Evolutionary conservation across 176 grass and related monocot genomes (phyloP), one percentile per base, ranked within the genome.

Genomic region (Oryza punctata): DNA sequence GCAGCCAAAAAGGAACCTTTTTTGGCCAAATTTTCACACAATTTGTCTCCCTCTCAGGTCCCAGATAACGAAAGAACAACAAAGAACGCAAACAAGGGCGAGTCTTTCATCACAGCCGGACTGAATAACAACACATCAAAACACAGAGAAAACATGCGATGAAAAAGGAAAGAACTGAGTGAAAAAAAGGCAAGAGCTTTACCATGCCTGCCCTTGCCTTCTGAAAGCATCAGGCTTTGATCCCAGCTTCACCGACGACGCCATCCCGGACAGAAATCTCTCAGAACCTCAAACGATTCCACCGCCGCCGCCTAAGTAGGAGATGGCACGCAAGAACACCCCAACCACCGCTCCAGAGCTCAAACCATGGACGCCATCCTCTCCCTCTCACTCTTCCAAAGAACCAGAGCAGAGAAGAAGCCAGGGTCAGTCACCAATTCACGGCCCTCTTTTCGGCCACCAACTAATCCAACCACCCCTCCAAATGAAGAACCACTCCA

Each of bases 181-280:
- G 12, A 12, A 25, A 12, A 21, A 16, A 8, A 9, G 30, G 49
- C 38, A 61, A 12, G 46, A 78, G 54, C 45, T 67, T 63, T 92
- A 94, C 94, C 92, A 97, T 46, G 94, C 92, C 89, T 94, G 89
- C 4, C 94, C 94, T 82, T 90, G 91, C 78, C 87, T 79, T 73
- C 83, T 87, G 92, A 97, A 94, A 61, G 92, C 87, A 59, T 97
- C 92, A 14, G 94, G 90, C 65, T 97, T 97, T 67, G 90, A 92
- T 75, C 89, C 92, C 65, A 97, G 88, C 78, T 94, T 97, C 38
- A 97, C 69, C 67, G 87, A 82, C 13, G 70, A 57, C 15, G 88
- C 82, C 94, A 94, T 94, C 69, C 65, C 13, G 18, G 24, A 3
- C 37, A 76, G 61, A 41, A 8, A 75, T 9, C n/a, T 44, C 47